A percentile compares a stretch with the other conserved stretches of the same genome.
Evolutionary conservation across 495 filamentous ascomycete genomes (phyloP).

Genomic region (Geopyxis carbonaria): DNA sequence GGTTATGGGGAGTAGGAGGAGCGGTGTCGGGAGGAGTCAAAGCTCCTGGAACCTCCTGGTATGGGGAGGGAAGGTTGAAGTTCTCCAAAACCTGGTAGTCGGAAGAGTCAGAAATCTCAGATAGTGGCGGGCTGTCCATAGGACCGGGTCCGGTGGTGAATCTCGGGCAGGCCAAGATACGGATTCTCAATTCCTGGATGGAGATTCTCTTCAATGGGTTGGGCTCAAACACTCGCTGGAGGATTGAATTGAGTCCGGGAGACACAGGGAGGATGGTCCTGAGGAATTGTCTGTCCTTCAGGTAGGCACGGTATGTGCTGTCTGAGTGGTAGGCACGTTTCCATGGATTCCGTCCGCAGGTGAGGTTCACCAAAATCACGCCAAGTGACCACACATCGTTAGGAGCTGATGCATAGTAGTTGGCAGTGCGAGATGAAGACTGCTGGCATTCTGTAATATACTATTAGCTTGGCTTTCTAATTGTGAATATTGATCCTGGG

Average conservation of each 20-base stretch:
- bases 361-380: conserved; percentile 92
- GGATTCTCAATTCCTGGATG: conserved; percentile 59
- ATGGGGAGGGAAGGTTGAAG: neutral
- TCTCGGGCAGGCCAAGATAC: conserved; percentile 57
- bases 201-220: conserved; percentile 74
- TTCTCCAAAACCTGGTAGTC: conserved; percentile 11
- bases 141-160: conserved; percentile 41
- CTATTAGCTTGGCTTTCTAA: conserved; percentile 7
- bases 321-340: conserved; percentile 86
- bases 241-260: conserved; percentile 70
- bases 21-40: conserved; percentile 5
- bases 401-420: conserved; percentile 74
- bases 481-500: neutral
- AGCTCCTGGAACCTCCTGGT: neutral
- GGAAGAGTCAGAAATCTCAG: conserved; percentile 20
- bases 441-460: conserved; percentile 78
- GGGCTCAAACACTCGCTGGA: conserved; percentile 76
- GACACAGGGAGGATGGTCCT: conserved; percentile 86
- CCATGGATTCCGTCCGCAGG: conserved; percentile 97
- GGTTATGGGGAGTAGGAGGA: conserved; percentile 3
- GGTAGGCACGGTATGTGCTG: conserved; percentile 84
- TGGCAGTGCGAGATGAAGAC: conserved; percentile 49
- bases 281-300: conserved; percentile 72
- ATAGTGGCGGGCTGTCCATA: conserved; percentile 21
- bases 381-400: conserved; percentile 98